Evolutionary conservation across 2,329 filamentous ascomycete species (phyloP).

Genomic region (Penicillium brevicompactum): DNA sequence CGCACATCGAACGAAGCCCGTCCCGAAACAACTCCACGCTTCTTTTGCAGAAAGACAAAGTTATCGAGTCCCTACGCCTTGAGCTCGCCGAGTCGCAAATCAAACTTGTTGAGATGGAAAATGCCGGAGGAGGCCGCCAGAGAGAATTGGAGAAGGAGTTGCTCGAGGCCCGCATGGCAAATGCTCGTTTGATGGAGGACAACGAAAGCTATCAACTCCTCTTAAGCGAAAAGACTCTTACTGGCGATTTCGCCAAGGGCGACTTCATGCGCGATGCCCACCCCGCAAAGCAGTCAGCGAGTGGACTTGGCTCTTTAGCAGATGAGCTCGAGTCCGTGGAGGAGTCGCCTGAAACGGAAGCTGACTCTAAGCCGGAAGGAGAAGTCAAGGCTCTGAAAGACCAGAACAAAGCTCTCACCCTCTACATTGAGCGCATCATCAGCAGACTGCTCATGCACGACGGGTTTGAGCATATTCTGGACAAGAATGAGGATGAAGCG

Average conservation of each 20-base stretch:
- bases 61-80: slow-evolving; percentile 88
- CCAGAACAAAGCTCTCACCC: slow-evolving; percentile 92
- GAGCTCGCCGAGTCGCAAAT: slow-evolving; percentile 95
- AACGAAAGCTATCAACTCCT: slow-evolving; percentile 98
- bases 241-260: slow-evolving; percentile 83
- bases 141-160: slow-evolving; percentile 89
- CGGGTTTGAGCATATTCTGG: slow-evolving; percentile 90
- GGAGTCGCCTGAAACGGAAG: slow-evolving; percentile 63
- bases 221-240: slow-evolving; percentile 90
- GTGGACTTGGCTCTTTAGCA: slow-evolving; percentile 64
- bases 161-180: slow-evolving; percentile 91
- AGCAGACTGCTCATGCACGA: slow-evolving; percentile 91
- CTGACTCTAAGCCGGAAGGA: slow-evolving; percentile 68
- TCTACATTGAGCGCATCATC: slow-evolving; percentile 99
- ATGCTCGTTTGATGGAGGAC: slow-evolving; percentile 94
- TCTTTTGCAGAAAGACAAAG: slow-evolving; percentile 90
- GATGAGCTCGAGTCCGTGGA: slow-evolving; percentile 80
- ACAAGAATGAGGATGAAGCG: slow-evolving; percentile 66
- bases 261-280: slow-evolving; percentile 69
- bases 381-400: slow-evolving; percentile 82
- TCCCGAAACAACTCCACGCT: slow-evolving; percentile 88
- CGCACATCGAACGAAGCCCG: slow-evolving; percentile 81
- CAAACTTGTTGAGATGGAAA: slow-evolving; percentile 91
- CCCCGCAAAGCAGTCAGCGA: slow-evolving; percentile 45
- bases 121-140: slow-evolving; percentile 82